A percentile compares a stretch with the other conserved stretches of the same genome.
Conservation (phyloP, 345 rosid species). For the Nephelium lappaceum region DNA sequence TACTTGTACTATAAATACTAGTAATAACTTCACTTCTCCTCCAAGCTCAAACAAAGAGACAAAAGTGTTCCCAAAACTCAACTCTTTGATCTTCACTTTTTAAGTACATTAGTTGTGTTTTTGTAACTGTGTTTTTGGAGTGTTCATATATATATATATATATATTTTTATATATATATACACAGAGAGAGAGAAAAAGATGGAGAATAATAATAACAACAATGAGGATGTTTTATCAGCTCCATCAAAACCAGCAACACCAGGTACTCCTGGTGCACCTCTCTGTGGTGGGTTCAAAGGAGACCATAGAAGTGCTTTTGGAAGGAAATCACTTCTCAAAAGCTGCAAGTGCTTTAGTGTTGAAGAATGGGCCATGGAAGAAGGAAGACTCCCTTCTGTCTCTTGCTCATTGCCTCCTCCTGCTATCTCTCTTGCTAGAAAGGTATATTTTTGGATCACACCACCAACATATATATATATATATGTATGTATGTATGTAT, state of each 20-base stretch:
- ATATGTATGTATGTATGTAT: too few species aligned
- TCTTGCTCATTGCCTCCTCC: constrained; percentile 73
- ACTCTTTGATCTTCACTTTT: background rate
- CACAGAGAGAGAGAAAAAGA: too few species aligned
- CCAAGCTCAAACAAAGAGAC: constrained; percentile 12
- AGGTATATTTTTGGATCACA: constrained; percentile 37
- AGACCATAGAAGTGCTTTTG: constrained; percentile 33
- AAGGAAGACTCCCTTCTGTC: constrained; percentile 63
- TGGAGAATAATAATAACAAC: constrained; percentile 33
- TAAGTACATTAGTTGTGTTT: background rate
- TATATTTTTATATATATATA: too few species aligned
- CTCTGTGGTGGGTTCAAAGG: constrained; percentile 52
- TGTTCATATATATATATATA: background rate
- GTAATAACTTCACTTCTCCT: constrained; percentile 3
- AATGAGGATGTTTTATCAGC: constrained; percentile 65
- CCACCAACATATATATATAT: too few species aligned
- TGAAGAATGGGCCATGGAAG: constrained; percentile 75
- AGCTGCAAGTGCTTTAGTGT: constrained; percentile 67
- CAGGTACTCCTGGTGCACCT: constrained; percentile 70
- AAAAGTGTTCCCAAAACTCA: constrained; percentile 5
- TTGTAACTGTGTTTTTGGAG: background rate
- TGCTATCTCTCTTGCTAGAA: constrained; percentile 68
- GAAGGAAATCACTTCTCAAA: constrained; percentile 58
- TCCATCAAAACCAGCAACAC: constrained; percentile 79
- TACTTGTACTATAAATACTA: constrained; percentile 42